Evolutionary conservation across 208 protist species (phyloP).

Genomic region (Histomonas meleagridis): DNA sequence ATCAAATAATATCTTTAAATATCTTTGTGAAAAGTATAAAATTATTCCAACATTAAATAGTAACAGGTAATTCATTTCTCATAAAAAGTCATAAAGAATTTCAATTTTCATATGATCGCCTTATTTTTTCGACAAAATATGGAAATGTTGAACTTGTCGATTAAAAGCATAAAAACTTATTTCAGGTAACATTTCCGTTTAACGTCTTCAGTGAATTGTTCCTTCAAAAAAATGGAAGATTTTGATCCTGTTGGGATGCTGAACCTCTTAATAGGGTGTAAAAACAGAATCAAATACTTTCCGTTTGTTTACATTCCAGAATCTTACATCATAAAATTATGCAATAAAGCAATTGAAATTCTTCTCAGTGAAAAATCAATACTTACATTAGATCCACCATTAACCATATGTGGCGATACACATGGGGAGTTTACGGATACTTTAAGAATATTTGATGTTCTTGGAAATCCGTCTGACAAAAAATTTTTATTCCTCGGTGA

Average conservation of each 20-base stretch:
- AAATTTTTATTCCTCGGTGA: constrained; percentile 48
- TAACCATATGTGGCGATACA: constrained; percentile 46
- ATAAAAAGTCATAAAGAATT: no score
- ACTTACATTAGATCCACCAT: not conserved
- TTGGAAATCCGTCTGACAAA: constrained; percentile 32
- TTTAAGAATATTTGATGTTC: constrained; percentile 44
- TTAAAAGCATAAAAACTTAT: no score
- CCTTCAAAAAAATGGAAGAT: not conserved
- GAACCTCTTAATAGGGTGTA: not conserved
- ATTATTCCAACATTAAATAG: no score
- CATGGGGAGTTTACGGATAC: constrained; percentile 51
- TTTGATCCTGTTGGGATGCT: not conserved
- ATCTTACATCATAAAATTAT: not conserved
- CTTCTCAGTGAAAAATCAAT: not conserved
- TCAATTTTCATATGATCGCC: no score
- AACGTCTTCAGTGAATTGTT: no score
- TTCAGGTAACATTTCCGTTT: no score
- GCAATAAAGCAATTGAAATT: not conserved
- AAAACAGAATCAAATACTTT: constrained; percentile 16
- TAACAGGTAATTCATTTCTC: no score
- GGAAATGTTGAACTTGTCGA: no score
- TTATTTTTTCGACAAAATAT: no score
- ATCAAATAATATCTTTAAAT: no score
- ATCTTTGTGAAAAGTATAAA: no score
- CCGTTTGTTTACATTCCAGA: not conserved